Evolutionary conservation across 257 asterid species (phyloP), one percentile per base, ranked within the genome.

Genomic region (Solanum chiquidenum): DNA sequence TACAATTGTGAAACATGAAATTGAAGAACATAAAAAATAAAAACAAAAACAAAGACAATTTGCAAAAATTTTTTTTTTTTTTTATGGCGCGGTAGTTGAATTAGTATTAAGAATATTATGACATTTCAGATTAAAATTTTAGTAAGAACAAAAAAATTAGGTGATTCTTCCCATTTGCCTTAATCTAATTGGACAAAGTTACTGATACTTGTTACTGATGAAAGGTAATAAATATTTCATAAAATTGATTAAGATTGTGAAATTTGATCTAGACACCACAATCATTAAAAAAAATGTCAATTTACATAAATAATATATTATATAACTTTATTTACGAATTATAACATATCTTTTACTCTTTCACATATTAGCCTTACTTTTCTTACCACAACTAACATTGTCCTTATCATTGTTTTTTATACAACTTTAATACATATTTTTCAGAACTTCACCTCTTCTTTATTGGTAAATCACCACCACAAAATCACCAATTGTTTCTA

Each of bases 41-140:
- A 46, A 5, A 2, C 0, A 5, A 2, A 5, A 52, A 52, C 0
- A 20, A 20, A 2, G 4, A 52, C 4, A 6, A 49, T 49, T 18
- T 5, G 3, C 9, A 16, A 44, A 2, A 0, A 5, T 16, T 5
- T 3, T 58, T 55, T 2, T 0, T 55, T 55, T 58, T 58, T 21
- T 62, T 62, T 5, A 62, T 23, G 62, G 4, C 16, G 1, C 0
- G 3, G 1, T n/a, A 11, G 11, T n/a, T 62, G 7, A 9, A 10
- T 23, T n/a, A 2, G 14, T 62, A 62, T n/a, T 62, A n/a, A 60
- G 14, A n/a, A 62, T 44, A 44, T 10, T n/a, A 58, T 58, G 27
- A 8, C 3, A 21, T 58, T 58, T 58, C 5, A 58, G 1, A 21
- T 21, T 21, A 7, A 58, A 58, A 58, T 21, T 21, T 21, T 21